These are phyloP conservation scores for Heliamphora exappendiculata DNA, from an alignment of 148 eudicot genomes.

Conservation along the genomic window DNA sequence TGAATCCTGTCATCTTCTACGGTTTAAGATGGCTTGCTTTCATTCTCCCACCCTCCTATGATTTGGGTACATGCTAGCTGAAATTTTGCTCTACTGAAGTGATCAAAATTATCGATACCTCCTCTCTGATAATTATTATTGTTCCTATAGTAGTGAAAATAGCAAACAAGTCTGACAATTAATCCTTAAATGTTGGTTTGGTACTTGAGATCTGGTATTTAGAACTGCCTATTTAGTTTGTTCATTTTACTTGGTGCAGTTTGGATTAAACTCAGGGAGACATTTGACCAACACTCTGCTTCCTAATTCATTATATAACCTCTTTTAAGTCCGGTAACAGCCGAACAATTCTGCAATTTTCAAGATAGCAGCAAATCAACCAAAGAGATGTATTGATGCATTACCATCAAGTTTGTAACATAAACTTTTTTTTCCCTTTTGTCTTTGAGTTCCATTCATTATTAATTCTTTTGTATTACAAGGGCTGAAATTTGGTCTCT, in stretches of 20 bases:
- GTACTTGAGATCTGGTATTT: not conserved
- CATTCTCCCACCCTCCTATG: not conserved
- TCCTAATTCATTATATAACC: not conserved
- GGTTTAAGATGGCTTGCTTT: not conserved
- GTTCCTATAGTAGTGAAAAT: not conserved
- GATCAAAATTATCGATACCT: not conserved
- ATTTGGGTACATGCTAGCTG: not conserved
- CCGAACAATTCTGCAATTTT: not conserved
- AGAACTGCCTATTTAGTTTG: not conserved
- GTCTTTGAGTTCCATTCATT: not conserved
- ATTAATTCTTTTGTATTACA: not conserved
- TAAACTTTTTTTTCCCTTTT: not conserved
- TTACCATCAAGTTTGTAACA: constrained; percentile 12
- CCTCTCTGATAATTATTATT: not conserved
- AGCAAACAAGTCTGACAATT: not conserved
- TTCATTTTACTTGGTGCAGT: constrained; percentile 8
- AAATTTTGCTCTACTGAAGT: not conserved
- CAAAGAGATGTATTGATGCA: not conserved
- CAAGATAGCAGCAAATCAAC: not conserved
- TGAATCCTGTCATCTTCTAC: not conserved
- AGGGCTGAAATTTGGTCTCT: not conserved
- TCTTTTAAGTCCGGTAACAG: not conserved
- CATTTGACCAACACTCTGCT: not conserved
- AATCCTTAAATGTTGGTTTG: not conserved
- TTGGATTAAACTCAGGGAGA: constrained; percentile 4